Percentiles rank a stretch among this genome's conserved stretches.
These are phyloP conservation scores for Rhodotorula sp. DNA, from an alignment of 1,284 basidiomycete genomes.

Conservation along the genomic window DNA sequence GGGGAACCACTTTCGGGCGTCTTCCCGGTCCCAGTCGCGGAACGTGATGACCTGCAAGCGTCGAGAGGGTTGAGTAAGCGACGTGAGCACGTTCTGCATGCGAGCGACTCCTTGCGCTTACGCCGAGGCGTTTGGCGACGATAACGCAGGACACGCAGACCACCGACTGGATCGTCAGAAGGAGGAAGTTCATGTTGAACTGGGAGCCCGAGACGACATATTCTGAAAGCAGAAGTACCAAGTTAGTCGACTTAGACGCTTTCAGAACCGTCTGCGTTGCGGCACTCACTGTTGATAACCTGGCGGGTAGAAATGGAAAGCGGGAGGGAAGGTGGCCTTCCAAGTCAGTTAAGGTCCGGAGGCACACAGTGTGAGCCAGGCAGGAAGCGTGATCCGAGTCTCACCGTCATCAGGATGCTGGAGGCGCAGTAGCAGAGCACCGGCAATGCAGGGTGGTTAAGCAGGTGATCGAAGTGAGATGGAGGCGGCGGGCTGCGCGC, in stretches of 20 bases:
- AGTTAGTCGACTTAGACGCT: too few species aligned
- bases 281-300: conserved; percentile 25
- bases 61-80: background rate
- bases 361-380: background rate
- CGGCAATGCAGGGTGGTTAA: conserved; percentile 60
- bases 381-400: background rate
- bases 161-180: conserved; percentile 77
- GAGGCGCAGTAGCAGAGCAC: conserved; percentile 89
- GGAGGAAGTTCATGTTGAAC: conserved; percentile 96
- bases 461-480: conserved; percentile 8
- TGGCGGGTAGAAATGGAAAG: background rate
- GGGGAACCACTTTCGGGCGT: conserved; percentile 91
- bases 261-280: background rate
- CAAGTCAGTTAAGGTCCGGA: too few species aligned
- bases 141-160: conserved; percentile 81
- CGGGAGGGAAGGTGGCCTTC: background rate
- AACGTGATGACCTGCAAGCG: conserved; percentile 68
- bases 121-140: conserved; percentile 69
- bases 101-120: conserved; percentile 9
- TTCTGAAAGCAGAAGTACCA: conserved; percentile 51
- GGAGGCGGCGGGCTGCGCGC: background rate
- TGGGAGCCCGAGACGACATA: conserved; percentile 90
- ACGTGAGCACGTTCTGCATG: background rate
- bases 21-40: conserved; percentile 76
- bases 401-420: conserved; percentile 95